A percentile compares a stretch with the other conserved stretches of the same genome.
Conservation (phyloP, 345 rosid genomes). For the Gossypium australe region DNA sequence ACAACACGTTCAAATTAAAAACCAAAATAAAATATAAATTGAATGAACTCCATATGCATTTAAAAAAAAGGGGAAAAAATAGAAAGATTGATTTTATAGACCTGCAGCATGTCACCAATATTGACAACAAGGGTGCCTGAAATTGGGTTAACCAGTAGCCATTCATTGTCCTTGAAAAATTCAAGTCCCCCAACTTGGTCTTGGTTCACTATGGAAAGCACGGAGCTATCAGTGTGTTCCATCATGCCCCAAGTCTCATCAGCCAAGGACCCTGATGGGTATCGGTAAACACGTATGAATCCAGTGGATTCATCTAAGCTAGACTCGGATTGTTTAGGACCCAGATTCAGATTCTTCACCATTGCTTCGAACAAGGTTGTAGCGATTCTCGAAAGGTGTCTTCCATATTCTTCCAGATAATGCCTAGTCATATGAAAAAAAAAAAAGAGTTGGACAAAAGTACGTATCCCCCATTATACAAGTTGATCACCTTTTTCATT, state of each 20-base stretch:
- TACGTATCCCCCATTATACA: not conserved
- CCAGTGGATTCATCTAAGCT: conserved; percentile 53
- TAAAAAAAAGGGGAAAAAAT: not conserved
- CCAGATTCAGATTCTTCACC: conserved; percentile 38
- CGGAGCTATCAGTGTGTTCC: conserved; percentile 76
- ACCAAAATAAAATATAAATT: not conserved
- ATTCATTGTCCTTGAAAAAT: conserved; percentile 46
- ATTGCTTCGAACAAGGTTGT: conserved; percentile 43
- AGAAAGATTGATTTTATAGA: conserved; percentile 7
- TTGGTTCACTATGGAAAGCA: conserved; percentile 53
- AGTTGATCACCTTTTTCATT: not conserved
- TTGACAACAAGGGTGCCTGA: conserved; percentile 48
- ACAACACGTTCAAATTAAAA: not conserved
- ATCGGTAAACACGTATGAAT: conserved; percentile 53
- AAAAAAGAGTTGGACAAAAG: not conserved
- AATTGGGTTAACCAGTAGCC: conserved; percentile 50
- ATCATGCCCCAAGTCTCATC: conserved; percentile 42
- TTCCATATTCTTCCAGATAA: conserved; percentile 61
- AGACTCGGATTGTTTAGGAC: conserved; percentile 18
- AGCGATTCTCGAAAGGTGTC: conserved; percentile 46
- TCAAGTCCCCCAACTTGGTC: conserved; percentile 68
- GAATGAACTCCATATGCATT: not conserved
- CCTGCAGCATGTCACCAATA: conserved; percentile 92
- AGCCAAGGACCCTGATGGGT: conserved; percentile 27
- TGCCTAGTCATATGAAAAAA: conserved; percentile 22